Evolutionary conservation across 768 basidiomycete species (phyloP).

Genomic region (Cyclocybe aegerita): DNA sequence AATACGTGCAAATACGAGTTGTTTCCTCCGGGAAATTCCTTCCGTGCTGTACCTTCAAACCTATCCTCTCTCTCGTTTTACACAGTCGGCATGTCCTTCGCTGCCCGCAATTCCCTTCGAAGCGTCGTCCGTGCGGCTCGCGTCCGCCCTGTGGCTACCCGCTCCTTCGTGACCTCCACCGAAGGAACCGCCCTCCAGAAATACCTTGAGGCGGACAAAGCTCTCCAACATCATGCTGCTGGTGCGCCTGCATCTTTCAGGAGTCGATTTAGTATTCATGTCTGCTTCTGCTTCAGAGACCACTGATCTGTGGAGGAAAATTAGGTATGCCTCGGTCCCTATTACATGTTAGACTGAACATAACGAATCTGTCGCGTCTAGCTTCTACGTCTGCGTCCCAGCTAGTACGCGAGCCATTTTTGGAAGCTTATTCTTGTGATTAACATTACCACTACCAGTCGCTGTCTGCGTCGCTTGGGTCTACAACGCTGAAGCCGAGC

Average conservation of each 20-base stretch:
- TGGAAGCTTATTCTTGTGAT: neutral
- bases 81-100: slow-evolving; percentile 42
- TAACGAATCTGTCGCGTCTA: slow-evolving; percentile 30
- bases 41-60: slow-evolving; percentile 3
- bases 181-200: slow-evolving; percentile 30
- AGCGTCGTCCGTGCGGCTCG: slow-evolving; percentile 38
- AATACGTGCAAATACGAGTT: slow-evolving; percentile 29
- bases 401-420: slow-evolving; percentile 50
- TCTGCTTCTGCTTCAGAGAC: slow-evolving; percentile 50
- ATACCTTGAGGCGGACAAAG: slow-evolving; percentile 53
- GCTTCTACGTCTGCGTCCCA: slow-evolving; percentile 75
- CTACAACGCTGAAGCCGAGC: slow-evolving; percentile 59
- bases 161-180: slow-evolving; percentile 25
- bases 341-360: slow-evolving; percentile 5
- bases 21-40: slow-evolving; percentile 36
- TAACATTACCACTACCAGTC: slow-evolving; percentile 29
- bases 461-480: slow-evolving; percentile 52
- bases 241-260: slow-evolving; percentile 34
- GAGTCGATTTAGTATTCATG: neutral
- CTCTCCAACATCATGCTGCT: slow-evolving; percentile 63
- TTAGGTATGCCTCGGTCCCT: slow-evolving; percentile 54
- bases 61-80: slow-evolving; percentile 10
- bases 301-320: slow-evolving; percentile 81
- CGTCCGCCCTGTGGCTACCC: slow-evolving; percentile 37
- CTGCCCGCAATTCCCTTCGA: slow-evolving; percentile 51